Evolutionary conservation across 805 yeast species (phyloP).

Genomic region (Hermanozyma aechmeae): DNA sequence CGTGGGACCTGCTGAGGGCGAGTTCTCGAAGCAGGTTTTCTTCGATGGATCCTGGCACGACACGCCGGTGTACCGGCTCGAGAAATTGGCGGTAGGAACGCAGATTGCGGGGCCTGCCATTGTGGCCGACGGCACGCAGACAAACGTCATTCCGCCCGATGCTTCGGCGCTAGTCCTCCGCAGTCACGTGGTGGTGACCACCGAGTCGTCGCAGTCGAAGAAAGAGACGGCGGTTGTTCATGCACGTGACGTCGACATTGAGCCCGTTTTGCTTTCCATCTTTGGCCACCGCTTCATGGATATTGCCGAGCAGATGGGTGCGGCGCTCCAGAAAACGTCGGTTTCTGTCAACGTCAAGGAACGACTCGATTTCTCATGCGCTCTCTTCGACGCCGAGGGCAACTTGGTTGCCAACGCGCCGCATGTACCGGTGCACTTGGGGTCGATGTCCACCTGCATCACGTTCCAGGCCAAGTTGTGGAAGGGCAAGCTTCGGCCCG

Average conservation of each 20-base stretch:
- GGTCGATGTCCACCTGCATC: conserved; percentile 40
- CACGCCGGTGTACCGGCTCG: conserved; percentile 9
- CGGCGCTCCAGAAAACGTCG: conserved; percentile 35
- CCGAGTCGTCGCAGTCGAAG: background rate
- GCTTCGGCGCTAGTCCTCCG: conserved; percentile 8
- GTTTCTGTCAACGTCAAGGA: conserved; percentile 38
- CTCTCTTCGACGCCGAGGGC: conserved; percentile 31
- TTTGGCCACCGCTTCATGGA: conserved; percentile 62
- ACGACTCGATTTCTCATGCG: conserved; percentile 37
- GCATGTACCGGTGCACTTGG: conserved; percentile 37
- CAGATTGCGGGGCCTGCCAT: conserved; percentile 10
- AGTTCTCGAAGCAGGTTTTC: conserved; percentile 6
- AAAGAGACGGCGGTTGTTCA: background rate
- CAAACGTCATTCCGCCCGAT: conserved; percentile 9
- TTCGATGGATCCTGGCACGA: conserved; percentile 3
- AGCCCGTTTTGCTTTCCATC: conserved; percentile 66
- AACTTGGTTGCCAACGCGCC: conserved; percentile 40
- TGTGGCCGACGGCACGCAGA: conserved; percentile 12
- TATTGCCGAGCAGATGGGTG: conserved; percentile 32
- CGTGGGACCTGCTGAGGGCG: conserved; percentile 1
- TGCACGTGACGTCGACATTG: conserved; percentile 26
- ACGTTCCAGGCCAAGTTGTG: conserved; percentile 31
- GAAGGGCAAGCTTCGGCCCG: conserved; percentile 29
- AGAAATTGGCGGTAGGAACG: conserved; percentile 5
- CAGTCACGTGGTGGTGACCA: conserved; percentile 9